These are phyloP conservation scores for Chlorella sp. DNA, from an alignment of 139 green algal genomes.

Conservation along the genomic window DNA sequence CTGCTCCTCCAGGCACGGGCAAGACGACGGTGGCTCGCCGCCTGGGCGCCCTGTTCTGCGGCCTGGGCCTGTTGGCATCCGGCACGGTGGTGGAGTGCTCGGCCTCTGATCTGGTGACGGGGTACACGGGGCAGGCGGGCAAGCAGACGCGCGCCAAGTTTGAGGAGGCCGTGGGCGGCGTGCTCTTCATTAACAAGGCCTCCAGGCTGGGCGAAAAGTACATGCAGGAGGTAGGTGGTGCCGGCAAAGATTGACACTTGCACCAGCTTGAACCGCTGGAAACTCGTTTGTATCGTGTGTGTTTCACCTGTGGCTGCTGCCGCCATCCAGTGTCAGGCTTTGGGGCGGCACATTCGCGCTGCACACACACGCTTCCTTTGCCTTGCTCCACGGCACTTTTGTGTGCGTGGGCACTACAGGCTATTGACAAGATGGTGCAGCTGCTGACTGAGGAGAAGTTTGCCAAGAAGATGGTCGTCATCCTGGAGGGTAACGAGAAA, in stretches of 20 bases:
- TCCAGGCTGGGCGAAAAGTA: no score
- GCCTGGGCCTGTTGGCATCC: conserved; percentile 28
- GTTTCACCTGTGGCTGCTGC: no score
- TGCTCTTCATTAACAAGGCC: conserved; percentile 51
- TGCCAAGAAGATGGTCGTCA: conserved; percentile 46
- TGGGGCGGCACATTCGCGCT: no score
- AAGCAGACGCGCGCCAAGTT: conserved; percentile 40
- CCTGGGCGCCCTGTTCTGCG: conserved; percentile 35
- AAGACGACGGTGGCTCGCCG: conserved; percentile 44
- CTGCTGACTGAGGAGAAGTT: conserved; percentile 37
- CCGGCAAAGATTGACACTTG: no score
- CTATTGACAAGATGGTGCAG: conserved; percentile 46
- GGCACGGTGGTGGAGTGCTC: conserved; percentile 26
- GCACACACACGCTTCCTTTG: no score
- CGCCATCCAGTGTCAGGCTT: no score
- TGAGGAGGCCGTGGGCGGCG: conserved; percentile 25
- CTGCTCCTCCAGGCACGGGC: conserved; percentile 38
- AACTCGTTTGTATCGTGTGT: no score
- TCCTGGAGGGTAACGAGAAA: conserved; percentile 40
- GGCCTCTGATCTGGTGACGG: conserved; percentile 35
- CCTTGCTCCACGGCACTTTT: no score
- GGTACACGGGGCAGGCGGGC: conserved; percentile 26
- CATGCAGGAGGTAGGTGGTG: no score
- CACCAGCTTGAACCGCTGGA: no score
- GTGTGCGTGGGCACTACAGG: no score